Evolutionary conservation across 2,329 filamentous ascomycete species (phyloP), one percentile per base, ranked within the genome.

Genomic region (Polytolypa hystricis): DNA sequence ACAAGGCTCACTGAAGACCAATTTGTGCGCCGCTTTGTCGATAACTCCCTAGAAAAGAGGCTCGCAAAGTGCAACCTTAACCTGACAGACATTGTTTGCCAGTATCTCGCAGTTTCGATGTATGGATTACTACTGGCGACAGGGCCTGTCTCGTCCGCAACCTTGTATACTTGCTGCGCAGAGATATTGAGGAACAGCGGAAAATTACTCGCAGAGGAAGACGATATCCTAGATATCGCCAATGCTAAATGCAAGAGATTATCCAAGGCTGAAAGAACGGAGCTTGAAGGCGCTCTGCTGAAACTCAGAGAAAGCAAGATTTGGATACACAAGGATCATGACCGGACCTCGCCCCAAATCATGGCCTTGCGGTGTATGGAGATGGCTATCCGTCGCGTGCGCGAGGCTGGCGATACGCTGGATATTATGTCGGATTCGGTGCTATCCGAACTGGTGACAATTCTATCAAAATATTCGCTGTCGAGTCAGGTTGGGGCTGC

Each of bases 31-130:
- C 57, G 59, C 19, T 86, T 94, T 48, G 70, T 81, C 14, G 79
- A 86, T 42, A 79, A 84, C 46, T 75, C 77, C 5, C 74, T 81
- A 38, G 81, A 84, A 42, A 71, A 77, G 37, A 73, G 72, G 19
- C 65, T 95, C 11, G 72, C 85, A 35, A 67, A 72, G 30, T 71
- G 73, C 28, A 65, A 82, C 7, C 69, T 66, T 1, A 64, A 66
- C 33, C 74, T 80, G 49, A 58, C 66, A 1, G 81, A 86, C 51
- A 45, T 53, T 23, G 40, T 62, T 12, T 53, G 52, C 15, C 41
- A 44, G 10, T 52, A 53, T 10, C 45, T 64, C 18, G 46, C 49
- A 28, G 41, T 56, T 8, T 57, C 53, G 41, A 52, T 53, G 5
- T 61, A 54, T 41, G 48, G 42, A 10, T 38, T 64, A 12, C 46